Evolutionary conservation across 2,329 filamentous ascomycete species (phyloP), one percentile per base, ranked within the genome.

Genomic region (Paradendryphiella salina): DNA sequence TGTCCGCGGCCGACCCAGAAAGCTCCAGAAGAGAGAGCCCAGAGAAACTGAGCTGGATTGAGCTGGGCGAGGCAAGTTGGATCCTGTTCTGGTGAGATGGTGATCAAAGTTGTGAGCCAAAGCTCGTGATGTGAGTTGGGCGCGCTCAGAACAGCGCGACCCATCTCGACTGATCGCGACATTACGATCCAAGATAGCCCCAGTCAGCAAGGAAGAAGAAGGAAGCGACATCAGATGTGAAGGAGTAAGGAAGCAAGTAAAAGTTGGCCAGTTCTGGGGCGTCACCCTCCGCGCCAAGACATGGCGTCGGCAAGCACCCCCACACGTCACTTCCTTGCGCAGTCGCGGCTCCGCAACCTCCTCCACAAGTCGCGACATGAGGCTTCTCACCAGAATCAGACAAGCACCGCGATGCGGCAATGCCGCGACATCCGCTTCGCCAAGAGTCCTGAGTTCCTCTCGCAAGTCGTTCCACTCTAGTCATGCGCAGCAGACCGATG

Each of bases 401-500:
- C 41, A 41, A 20, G 14, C 26, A 6, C 17, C 50, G 14, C 45
- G 45, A 43, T 47, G 33, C 50, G 49, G 52, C 34, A 58, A 44
- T 28, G 11, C 23, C 23, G 6, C 8, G 2, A 35, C 38, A 15
- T n/a, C 21, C 3, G 21, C n/a, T 11, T 32, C 18, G 9, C 31
- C 37, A 15, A 29, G 33, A 31, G 28, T 31, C 14, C 17, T 21
- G 5, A 14, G 44, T 23, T 11, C 43, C 8, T 37, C 52, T 20
- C 36, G 14, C 26, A 38, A 45, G 21, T 49, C 17, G 17, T 66
- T 73, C 46, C 68, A 66, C 34, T 56, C 60, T 47, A 70, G 59
- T 57, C 37, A 52, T 7, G 13, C 33, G 11, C 63, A 53, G 32
- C 60, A 50, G 13, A 83, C 80, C 13, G 82, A 85, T 72, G 83